Percentiles rank a stretch among this genome's conserved stretches.
phyloP scores from a whole-genome alignment of 1,284 basidiomycete species.

The Paramarasmius palmivorus region DNA sequence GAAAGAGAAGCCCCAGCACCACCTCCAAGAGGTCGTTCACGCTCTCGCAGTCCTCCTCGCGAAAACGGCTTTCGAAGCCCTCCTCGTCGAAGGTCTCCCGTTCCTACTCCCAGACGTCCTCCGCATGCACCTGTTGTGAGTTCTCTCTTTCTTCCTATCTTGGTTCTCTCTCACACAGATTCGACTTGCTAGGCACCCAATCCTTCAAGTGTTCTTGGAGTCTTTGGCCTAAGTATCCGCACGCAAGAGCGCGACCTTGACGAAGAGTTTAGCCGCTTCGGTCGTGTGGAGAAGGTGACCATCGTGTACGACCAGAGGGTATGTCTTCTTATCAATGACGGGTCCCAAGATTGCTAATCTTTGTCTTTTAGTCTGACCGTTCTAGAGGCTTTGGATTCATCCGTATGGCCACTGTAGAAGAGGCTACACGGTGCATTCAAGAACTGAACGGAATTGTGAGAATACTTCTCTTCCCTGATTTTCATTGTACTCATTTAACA shows the following conservation, averaged over 20 bases:
- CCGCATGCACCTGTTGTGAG: constrained; percentile 74
- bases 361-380: constrained; percentile 74
- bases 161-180: constrained; percentile 40
- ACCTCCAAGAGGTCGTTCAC: constrained; percentile 62
- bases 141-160: constrained; percentile 21
- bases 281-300: constrained; percentile 92
- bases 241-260: constrained; percentile 94
- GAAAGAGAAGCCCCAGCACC: constrained; percentile 30
- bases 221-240: constrained; percentile 94
- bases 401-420: constrained; percentile 86
- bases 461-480: constrained; percentile 17
- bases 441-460: constrained; percentile 91
- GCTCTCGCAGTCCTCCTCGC: constrained; percentile 67
- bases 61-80: constrained; percentile 52
- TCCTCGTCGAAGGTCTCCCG: constrained; percentile 50
- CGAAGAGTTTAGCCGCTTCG: constrained; percentile 89
- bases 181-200: constrained; percentile 68
- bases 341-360: constrained; percentile 15
- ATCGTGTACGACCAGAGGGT: constrained; percentile 99
- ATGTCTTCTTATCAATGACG: constrained; percentile 29
- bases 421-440: constrained; percentile 85
- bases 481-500: constrained; percentile 16
- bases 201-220: constrained; percentile 89
- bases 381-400: constrained; percentile 99
- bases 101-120: constrained; percentile 52